These are phyloP conservation scores for Entomortierella lignicola DNA, from an alignment of 192 early-diverging fungal species.

Conservation along the genomic window DNA sequence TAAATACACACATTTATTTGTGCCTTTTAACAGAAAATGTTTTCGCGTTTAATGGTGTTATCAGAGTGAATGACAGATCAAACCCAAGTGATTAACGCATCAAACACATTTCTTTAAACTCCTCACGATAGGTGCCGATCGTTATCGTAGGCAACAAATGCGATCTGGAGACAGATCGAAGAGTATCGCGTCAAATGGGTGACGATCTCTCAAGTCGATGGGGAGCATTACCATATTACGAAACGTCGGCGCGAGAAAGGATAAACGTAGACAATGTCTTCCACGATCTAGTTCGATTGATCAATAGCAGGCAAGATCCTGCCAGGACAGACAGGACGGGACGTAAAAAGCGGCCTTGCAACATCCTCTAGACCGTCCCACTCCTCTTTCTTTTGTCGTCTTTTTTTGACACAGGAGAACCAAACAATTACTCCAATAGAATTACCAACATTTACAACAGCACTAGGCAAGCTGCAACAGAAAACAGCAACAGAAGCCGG, in stretches of 20 bases:
- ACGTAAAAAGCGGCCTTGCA: slow-evolving; percentile 22
- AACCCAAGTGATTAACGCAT: too few relatives aligned
- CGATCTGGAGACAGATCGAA: slow-evolving; percentile 81
- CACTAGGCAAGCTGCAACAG: background rate
- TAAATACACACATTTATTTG: too few relatives aligned
- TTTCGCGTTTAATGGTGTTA: too few relatives aligned
- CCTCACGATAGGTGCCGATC: slow-evolving; percentile 73
- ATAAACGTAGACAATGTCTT: slow-evolving; percentile 94
- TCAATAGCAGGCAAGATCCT: slow-evolving; percentile 75
- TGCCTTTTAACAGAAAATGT: too few relatives aligned
- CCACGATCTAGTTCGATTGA: slow-evolving; percentile 89
- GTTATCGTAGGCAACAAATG: slow-evolving; percentile 95
- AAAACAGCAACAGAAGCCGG: background rate
- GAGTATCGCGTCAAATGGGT: slow-evolving; percentile 75
- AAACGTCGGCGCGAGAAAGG: slow-evolving; percentile 88
- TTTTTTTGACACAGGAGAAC: too few relatives aligned
- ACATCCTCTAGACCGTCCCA: slow-evolving; percentile 7
- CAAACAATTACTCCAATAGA: too few relatives aligned
- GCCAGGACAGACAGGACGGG: slow-evolving; percentile 3
- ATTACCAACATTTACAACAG: slow-evolving; percentile 1
- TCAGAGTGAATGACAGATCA: too few relatives aligned
- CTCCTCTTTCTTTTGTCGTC: background rate
- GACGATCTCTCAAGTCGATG: slow-evolving; percentile 69
- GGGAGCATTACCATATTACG: slow-evolving; percentile 80
- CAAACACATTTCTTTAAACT: background rate